Evolutionary conservation across 1,284 basidiomycete genomes (phyloP).

Genomic region (Melampsora larici-populina): DNA sequence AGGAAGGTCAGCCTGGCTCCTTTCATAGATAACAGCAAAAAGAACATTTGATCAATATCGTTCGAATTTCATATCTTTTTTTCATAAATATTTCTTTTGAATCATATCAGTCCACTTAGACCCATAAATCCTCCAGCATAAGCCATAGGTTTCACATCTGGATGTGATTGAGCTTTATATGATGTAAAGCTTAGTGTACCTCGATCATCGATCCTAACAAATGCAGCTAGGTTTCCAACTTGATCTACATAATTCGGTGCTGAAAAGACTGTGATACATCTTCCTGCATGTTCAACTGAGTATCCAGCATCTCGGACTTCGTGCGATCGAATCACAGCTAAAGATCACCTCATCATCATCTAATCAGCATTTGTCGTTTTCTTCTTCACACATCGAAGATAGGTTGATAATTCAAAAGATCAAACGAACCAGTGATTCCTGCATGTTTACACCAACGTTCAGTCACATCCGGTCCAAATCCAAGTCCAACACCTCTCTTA

Average conservation of each 20-base stretch:
- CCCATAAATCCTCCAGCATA: constrained; percentile 46
- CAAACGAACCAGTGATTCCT: constrained; percentile 46
- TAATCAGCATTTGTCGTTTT: constrained; percentile 67
- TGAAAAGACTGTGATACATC: constrained; percentile 74
- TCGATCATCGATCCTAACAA: constrained; percentile 49
- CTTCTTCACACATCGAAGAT: constrained; percentile 77
- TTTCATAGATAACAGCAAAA: not conserved
- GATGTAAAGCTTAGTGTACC: constrained; percentile 50
- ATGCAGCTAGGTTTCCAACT: constrained; percentile 51
- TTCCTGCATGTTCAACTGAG: constrained; percentile 79
- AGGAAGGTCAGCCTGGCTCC: not conserved
- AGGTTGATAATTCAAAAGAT: not conserved
- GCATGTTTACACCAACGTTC: constrained; percentile 49
- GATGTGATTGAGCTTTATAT: constrained; percentile 49
- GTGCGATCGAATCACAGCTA: constrained; percentile 88
- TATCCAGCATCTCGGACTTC: constrained; percentile 88
- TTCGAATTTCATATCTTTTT: not conserved
- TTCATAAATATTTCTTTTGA: not conserved
- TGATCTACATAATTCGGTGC: constrained; percentile 53
- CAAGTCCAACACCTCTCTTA: constrained; percentile 92
- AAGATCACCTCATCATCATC: not conserved
- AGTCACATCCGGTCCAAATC: constrained; percentile 79
- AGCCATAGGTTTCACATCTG: constrained; percentile 50
- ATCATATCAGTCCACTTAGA: constrained; percentile 34
- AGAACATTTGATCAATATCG: not conserved